These are phyloP conservation scores for Musa balbisiana DNA, from an alignment of 202 grass and related monocot genomes.

Conservation along the genomic window DNA sequence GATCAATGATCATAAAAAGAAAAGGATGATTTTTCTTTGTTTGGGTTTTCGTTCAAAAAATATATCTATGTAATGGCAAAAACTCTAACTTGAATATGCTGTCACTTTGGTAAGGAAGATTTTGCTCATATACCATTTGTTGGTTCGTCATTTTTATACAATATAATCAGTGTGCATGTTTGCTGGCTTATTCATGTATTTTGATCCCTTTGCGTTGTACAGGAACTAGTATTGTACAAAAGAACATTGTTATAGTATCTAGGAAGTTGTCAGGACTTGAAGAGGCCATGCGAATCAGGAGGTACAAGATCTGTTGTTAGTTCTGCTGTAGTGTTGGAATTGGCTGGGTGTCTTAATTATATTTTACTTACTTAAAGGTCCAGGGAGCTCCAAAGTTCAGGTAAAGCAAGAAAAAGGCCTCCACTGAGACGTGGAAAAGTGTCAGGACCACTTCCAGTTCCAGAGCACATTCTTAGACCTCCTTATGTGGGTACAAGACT, in stretches of 20 bases:
- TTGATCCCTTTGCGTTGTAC: not conserved
- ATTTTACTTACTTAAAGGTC: constrained; percentile 37
- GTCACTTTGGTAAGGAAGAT: no score
- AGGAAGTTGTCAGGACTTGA: constrained; percentile 38
- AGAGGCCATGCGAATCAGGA: constrained; percentile 42
- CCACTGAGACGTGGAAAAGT: constrained; percentile 68
- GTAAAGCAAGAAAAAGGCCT: constrained; percentile 53
- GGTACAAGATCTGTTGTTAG: constrained; percentile 29
- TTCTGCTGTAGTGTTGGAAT: not conserved
- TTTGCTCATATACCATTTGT: not conserved
- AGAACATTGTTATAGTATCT: constrained; percentile 29
- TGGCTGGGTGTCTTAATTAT: not conserved
- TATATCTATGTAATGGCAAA: no score
- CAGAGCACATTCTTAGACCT: constrained; percentile 65
- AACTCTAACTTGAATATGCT: no score
- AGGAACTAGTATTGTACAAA: constrained; percentile 36
- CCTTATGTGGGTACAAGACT: constrained; percentile 57
- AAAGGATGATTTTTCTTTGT: no score
- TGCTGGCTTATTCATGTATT: not conserved
- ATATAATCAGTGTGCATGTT: no score
- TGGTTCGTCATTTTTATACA: not conserved
- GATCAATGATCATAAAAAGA: no score
- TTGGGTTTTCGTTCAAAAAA: no score
- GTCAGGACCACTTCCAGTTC: constrained; percentile 48
- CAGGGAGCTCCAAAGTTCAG: constrained; percentile 36